Conservation (phyloP, 768 basidiomycete species). For the Russula ochroleuca region DNA sequence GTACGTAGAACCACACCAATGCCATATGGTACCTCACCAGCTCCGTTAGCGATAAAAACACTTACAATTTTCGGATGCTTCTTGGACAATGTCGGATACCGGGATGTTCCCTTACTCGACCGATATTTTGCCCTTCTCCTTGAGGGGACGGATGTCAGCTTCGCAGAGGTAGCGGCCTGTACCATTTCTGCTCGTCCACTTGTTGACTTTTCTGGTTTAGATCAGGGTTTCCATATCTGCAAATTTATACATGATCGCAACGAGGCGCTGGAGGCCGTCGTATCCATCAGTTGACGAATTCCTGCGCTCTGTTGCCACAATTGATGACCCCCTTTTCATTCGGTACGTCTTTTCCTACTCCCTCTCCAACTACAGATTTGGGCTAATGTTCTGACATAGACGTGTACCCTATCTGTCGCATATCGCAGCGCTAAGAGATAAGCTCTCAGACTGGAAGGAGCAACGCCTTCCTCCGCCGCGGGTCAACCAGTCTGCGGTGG, state of each 20-base stretch:
- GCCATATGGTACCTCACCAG: conserved; percentile 8
- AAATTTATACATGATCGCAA: conserved; percentile 24
- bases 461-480: conserved; percentile 81
- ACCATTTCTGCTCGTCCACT: background rate
- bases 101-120: conserved; percentile 64
- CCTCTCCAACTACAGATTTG: background rate
- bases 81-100: conserved; percentile 59
- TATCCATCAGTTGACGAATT: conserved; percentile 22
- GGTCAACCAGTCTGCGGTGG: conserved; percentile 73
- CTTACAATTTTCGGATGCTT: conserved; percentile 62
- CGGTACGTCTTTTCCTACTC: conserved; percentile 11
- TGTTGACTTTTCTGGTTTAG: conserved; percentile 1
- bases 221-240: conserved; percentile 19
- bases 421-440: conserved; percentile 51
- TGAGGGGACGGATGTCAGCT: conserved; percentile 72
- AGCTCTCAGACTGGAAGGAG: conserved; percentile 65
- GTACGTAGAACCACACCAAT: conserved; percentile 42
- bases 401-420: conserved; percentile 52
- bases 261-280: conserved; percentile 24
- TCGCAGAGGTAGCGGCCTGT: conserved; percentile 62
- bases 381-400: conserved; percentile 35
- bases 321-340: conserved; percentile 25
- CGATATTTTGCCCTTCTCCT: conserved; percentile 68
- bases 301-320: conserved; percentile 13
- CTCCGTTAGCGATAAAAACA: conserved; percentile 66